Evolutionary conservation across 331 rosid genomes (phyloP).

Genomic region (Arachis monticola): DNA sequence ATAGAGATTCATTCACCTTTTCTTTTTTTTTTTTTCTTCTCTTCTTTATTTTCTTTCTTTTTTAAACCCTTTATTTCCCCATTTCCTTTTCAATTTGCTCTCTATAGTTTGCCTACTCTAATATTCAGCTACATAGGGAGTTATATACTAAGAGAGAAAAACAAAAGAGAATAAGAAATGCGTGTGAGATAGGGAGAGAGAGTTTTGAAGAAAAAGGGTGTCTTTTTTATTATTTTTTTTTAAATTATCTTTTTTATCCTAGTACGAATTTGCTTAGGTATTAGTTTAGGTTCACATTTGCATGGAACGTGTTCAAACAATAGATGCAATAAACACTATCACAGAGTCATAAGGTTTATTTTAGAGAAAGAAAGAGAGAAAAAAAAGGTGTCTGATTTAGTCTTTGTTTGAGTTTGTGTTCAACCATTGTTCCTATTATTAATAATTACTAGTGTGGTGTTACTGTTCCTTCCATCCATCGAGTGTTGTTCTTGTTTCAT

Average conservation of each 20-base stretch:
- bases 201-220: conserved; percentile 1
- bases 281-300: conserved; percentile 54
- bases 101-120: conserved; percentile 15
- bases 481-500: conserved; percentile 28
- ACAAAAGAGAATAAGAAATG: not conserved
- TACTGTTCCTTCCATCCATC: not conserved
- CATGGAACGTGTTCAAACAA: conserved; percentile 47
- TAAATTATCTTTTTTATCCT: not conserved
- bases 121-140: too few species aligned
- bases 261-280: conserved; percentile 47
- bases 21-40: not conserved
- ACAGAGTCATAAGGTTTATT: conserved; percentile 33
- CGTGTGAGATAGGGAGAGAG: conserved; percentile 18
- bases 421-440: conserved; percentile 1
- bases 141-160: conserved; percentile 21
- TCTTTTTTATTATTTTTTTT: not conserved
- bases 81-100: not conserved
- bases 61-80: conserved; percentile 25
- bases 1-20: conserved; percentile 57
- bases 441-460: conserved; percentile 12
- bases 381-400: not conserved
- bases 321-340: conserved; percentile 43
- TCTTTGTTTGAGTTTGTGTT: conserved; percentile 18
- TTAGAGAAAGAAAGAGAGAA: not conserved
- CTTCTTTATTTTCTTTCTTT: not conserved